Evolutionary conservation across 352 stramenopile genomes (phyloP).

Genomic region (Phytopythium ostracodes): DNA sequence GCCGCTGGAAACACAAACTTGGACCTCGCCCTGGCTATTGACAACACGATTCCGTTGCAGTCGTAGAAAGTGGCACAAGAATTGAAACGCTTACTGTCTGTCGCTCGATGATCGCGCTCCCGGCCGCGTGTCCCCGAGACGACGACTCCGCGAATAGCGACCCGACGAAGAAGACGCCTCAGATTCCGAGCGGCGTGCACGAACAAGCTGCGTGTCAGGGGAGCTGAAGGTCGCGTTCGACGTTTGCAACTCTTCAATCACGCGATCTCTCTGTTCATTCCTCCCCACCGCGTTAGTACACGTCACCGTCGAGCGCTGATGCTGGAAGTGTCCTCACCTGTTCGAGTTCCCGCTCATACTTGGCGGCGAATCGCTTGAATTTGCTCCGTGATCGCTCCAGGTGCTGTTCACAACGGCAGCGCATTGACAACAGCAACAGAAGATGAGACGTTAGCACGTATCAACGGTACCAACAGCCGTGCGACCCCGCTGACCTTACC

Average conservation of each 20-base stretch:
- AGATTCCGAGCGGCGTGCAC: conserved; percentile 21
- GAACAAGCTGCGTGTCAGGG: conserved; percentile 20
- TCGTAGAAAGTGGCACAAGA: neutral
- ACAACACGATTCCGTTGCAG: neutral
- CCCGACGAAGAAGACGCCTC: conserved; percentile 32
- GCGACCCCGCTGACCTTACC: conserved; percentile 41
- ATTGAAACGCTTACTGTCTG: neutral
- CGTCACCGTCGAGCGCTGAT: neutral
- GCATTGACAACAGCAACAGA: conserved; percentile 6
- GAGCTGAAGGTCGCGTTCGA: conserved; percentile 43
- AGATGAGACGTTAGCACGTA: no score
- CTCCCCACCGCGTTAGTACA: neutral
- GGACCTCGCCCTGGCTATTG: neutral
- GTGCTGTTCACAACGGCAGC: conserved; percentile 31
- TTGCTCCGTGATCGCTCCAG: conserved; percentile 82
- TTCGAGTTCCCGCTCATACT: conserved; percentile 83
- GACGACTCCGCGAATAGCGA: neutral
- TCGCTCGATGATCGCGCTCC: neutral
- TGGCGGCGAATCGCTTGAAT: conserved; percentile 81
- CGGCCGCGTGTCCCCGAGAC: neutral
- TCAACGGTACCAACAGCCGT: neutral
- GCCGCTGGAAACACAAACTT: neutral
- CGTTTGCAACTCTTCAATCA: conserved; percentile 43
- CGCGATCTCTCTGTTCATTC: conserved; percentile 29
- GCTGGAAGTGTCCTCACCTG: conserved; percentile 29